Conservation (phyloP, 2,329 filamentous ascomycete species). For the Hypoxylon sp. region DNA sequence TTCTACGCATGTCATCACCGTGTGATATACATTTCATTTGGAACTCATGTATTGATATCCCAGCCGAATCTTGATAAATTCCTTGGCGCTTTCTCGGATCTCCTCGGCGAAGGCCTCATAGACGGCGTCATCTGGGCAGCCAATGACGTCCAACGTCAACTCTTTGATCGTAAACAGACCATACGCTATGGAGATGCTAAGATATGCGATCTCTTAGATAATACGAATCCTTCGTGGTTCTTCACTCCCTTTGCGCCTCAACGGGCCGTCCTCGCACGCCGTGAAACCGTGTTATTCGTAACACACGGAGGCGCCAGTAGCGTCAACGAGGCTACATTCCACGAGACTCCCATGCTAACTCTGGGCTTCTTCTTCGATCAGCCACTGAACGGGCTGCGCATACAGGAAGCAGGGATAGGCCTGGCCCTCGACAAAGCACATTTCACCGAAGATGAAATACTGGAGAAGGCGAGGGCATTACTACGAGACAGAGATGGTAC, state of each 20-base stretch:
- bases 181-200: slow-evolving; percentile 16
- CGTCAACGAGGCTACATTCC: slow-evolving; percentile 57
- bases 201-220: slow-evolving; percentile 49
- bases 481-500: slow-evolving; percentile 49
- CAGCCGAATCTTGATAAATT: slow-evolving; percentile 51
- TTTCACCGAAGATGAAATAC: slow-evolving; percentile 53
- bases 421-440: slow-evolving; percentile 54
- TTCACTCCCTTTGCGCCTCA: slow-evolving; percentile 57
- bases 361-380: slow-evolving; percentile 60
- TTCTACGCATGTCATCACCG: slow-evolving; percentile 53
- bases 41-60: slow-evolving; percentile 56
- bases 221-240: slow-evolving; percentile 50
- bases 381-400: slow-evolving; percentile 54
- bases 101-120: slow-evolving; percentile 48
- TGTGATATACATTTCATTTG: slow-evolving; percentile 58
- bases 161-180: slow-evolving; percentile 42
- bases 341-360: slow-evolving; percentile 54
- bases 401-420: slow-evolving; percentile 53
- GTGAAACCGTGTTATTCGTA: slow-evolving; percentile 53
- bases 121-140: slow-evolving; percentile 58
- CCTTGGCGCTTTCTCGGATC: slow-evolving; percentile 49
- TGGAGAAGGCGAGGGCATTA: slow-evolving; percentile 48
- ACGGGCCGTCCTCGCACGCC: slow-evolving; percentile 55
- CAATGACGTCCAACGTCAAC: slow-evolving; percentile 40
- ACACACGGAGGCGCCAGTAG: slow-evolving; percentile 58